Evolutionary conservation across 2,329 filamentous ascomycete genomes (phyloP), one percentile per base, ranked within the genome.

Genomic region (Pseudocercospora fijiensis): DNA sequence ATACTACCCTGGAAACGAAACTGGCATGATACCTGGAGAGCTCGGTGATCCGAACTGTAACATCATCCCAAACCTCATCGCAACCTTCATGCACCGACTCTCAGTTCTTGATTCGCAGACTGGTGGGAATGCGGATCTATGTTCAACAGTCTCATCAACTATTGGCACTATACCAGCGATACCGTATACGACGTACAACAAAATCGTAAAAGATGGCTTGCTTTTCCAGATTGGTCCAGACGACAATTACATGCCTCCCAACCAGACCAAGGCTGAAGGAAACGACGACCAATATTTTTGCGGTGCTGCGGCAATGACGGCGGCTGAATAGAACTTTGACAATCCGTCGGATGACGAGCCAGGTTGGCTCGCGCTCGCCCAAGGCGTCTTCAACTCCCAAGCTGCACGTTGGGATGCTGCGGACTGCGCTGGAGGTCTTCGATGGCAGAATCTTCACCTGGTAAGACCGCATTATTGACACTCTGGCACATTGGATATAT

Each of bases 121-220:
- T 53, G 49, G 49, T 53, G 49, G 49, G 49, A 53, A 13, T 53
- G 49, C 49, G 49, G 49, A n/a, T 24, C 71, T 45, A 75, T 91
- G 77, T 89, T 88, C 82, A 86, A 87, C 65, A 84, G 86, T 0
- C 78, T 89, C 68, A 80, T 90, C 55, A 87, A 90, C 75, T 90
- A 90, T 75, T 88, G 86, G 85, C 83, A 87, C 65, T 82, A 85
- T 61, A 90, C 88, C 0, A 86, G 86, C 61, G 88, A 90, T 74
- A 72, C 78, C 3, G 82, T 82, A 59, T 90, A 88, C 77, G 89
- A 82, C 82, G 59, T 90, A 88, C 77, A 89, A 90, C 74, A 73
- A 82, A 9, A 80, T 85, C 11, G 78, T 86, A 16, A 85, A 80
- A 61, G 72, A 85, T 65, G 85, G 83, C 3, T 77, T 90, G 72